Conservation (phyloP, 495 filamentous ascomycete species). For the Talaromyces stipitatus region DNA sequence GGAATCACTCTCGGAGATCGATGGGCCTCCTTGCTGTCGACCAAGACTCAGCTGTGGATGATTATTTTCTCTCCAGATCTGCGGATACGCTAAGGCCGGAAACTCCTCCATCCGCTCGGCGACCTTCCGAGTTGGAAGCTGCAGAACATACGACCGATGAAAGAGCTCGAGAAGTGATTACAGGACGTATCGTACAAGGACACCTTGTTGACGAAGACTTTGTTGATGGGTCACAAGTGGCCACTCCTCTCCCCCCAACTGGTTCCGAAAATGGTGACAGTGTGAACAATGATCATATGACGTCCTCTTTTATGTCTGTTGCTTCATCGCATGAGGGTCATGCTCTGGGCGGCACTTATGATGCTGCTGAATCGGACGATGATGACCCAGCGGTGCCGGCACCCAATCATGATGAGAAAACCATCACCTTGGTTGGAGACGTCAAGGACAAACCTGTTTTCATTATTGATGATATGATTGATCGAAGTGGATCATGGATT, state of each 20-base stretch:
- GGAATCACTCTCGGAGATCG: neutral
- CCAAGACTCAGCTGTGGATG: neutral
- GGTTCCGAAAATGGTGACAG: slow-evolving; percentile 25
- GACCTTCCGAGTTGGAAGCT: slow-evolving; percentile 39
- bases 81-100: slow-evolving; percentile 22
- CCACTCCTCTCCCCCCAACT: slow-evolving; percentile 53
- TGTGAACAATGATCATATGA: slow-evolving; percentile 51
- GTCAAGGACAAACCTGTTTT: slow-evolving; percentile 80
- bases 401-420: slow-evolving; percentile 59
- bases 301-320: slow-evolving; percentile 57
- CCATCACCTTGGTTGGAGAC: slow-evolving; percentile 92
- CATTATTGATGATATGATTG: slow-evolving; percentile 98
- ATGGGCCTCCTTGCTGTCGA: neutral
- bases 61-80: slow-evolving; percentile 1
- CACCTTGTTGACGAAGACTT: slow-evolving; percentile 93
- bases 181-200: slow-evolving; percentile 86
- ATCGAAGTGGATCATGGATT: slow-evolving; percentile 94
- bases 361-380: slow-evolving; percentile 71
- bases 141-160: slow-evolving; percentile 73
- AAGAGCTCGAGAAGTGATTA: slow-evolving; percentile 82
- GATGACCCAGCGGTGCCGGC: slow-evolving; percentile 74
- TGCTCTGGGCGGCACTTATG: slow-evolving; percentile 74
- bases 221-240: slow-evolving; percentile 40
- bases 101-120: slow-evolving; percentile 28
- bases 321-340: slow-evolving; percentile 49